A percentile compares a stretch with the other conserved stretches of the same genome.
Conservation (phyloP, 2,329 filamentous ascomycete species). For the Trichoderma sp. region DNA sequence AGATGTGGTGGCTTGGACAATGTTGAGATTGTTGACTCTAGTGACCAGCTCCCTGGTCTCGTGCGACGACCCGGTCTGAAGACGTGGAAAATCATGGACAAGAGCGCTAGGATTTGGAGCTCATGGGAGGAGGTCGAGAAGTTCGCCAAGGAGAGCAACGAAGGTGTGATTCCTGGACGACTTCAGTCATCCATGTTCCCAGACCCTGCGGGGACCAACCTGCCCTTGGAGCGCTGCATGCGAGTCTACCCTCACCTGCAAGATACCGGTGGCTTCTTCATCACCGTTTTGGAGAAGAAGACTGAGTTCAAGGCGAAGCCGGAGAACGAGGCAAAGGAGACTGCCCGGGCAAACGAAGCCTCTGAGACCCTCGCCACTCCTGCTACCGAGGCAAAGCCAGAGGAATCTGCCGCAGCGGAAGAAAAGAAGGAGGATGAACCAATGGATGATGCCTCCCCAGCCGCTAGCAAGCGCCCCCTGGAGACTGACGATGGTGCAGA, state of each 20-base stretch:
- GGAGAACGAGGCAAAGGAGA: slow-evolving; percentile 57
- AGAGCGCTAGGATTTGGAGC: slow-evolving; percentile 74
- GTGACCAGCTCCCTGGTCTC: slow-evolving; percentile 72
- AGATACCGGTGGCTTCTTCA: slow-evolving; percentile 97
- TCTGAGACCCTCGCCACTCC: slow-evolving; percentile 5
- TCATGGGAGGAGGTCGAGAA: slow-evolving; percentile 81
- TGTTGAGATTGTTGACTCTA: slow-evolving; percentile 83
- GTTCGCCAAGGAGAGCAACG: slow-evolving; percentile 60
- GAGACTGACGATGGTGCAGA: slow-evolving; percentile 40
- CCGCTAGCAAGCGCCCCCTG: slow-evolving; percentile 39
- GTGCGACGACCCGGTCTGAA: slow-evolving; percentile 76
- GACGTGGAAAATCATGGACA: slow-evolving; percentile 90
- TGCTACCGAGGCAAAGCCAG: slow-evolving; percentile 33
- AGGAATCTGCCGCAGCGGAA: slow-evolving; percentile 31
- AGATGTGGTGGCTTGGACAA: slow-evolving; percentile 82
- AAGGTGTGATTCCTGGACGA: slow-evolving; percentile 60
- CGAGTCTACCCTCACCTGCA: slow-evolving; percentile 93
- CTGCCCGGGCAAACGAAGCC: slow-evolving; percentile 15
- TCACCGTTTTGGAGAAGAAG: slow-evolving; percentile 90
- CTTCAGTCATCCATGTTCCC: slow-evolving; percentile 86
- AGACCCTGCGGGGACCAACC: slow-evolving; percentile 52
- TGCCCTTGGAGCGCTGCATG: slow-evolving; percentile 89
- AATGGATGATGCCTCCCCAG: slow-evolving; percentile 35
- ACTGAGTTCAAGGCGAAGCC: slow-evolving; percentile 78
- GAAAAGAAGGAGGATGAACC: slow-evolving; percentile 35